Evolutionary conservation across 306 rosid species (phyloP), one percentile per base, ranked within the genome.

Genomic region (Pyrus bretschneideri): DNA sequence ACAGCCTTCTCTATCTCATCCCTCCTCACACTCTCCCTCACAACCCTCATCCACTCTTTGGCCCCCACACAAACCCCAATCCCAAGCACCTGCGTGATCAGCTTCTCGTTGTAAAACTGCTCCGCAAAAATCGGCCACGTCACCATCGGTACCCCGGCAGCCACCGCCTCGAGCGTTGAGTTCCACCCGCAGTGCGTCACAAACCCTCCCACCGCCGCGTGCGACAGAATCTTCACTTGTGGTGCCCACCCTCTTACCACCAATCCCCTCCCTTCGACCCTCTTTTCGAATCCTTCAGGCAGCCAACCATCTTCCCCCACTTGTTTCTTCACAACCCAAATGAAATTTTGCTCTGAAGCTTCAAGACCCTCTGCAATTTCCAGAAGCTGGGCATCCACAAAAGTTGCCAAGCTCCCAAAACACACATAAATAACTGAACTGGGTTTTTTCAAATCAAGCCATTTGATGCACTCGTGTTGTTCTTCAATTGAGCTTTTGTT

Each of bases 171-270:
- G 19, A 88, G 65, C 0, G 79, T 82, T 38, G 91, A 80, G 49
- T 88, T 88, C 91, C 89, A 83, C 12, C 90, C 88, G 70, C 87
- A 84, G 52, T 85, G 84, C 4, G 85, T 84, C 79, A 79, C 81
- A 76, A 86, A 79, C 5, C 70, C 82, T 42, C 88, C 86, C 0
- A 79, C 74, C 21, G 77, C 79, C 57, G 55, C 59, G 33, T 85
- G 83, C 4, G n/a, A 58, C 5, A 85, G 84, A 49, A 82, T 85
- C 68, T 30, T 5, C 70, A 77, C 64, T 13, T 86, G 89, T 1
- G 86, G 81, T 3, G 85, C 86, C 86, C 86, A 80, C 9, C 82
- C 82, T 77, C 71, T 82, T 33, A 79, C 23, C 7, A 85, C 69
- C 10, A 82, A 4, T 44, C 82, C 82, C 11, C 27, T 85, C 13